These are phyloP conservation scores for Eucalyptus sp. DNA, from an alignment of 345 rosid genomes.

Conservation along the genomic window DNA sequence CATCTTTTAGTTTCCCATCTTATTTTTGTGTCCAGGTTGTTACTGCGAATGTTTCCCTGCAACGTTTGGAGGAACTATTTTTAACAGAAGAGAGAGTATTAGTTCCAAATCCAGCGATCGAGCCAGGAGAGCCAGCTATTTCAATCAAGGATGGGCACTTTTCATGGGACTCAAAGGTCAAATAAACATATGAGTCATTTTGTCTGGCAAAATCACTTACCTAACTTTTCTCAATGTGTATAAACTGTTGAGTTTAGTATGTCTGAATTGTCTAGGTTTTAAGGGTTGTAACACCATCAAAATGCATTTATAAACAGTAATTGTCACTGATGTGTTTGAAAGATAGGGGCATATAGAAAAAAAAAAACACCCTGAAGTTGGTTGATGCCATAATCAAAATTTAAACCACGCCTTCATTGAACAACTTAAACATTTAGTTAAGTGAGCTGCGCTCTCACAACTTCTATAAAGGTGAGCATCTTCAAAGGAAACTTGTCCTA, in stretches of 20 bases:
- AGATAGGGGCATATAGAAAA: neutral
- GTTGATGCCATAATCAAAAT: neutral
- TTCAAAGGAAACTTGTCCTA: neutral
- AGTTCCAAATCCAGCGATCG: constrained; percentile 65
- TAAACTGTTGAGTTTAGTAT: neutral
- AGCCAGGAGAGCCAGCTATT: constrained; percentile 63
- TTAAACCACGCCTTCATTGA: neutral
- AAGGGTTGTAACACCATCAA: neutral
- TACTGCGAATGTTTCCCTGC: constrained; percentile 78
- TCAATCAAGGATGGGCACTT: constrained; percentile 70
- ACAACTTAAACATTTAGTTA: neutral
- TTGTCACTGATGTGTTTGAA: neutral
- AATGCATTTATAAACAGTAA: neutral
- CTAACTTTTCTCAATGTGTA: neutral
- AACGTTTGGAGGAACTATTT: constrained; percentile 81
- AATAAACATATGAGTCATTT: neutral
- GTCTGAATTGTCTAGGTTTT: neutral
- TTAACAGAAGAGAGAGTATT: constrained; percentile 75
- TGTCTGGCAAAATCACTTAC: neutral
- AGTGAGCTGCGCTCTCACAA: neutral
- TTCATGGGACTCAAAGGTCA: constrained; percentile 89
- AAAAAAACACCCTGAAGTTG: neutral
- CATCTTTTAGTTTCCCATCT: neutral
- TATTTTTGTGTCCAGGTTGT: constrained; percentile 48
- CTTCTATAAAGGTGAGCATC: neutral